Conservation (phyloP, 2,329 filamentous ascomycete species). For the Diaporthe sp. region DNA sequence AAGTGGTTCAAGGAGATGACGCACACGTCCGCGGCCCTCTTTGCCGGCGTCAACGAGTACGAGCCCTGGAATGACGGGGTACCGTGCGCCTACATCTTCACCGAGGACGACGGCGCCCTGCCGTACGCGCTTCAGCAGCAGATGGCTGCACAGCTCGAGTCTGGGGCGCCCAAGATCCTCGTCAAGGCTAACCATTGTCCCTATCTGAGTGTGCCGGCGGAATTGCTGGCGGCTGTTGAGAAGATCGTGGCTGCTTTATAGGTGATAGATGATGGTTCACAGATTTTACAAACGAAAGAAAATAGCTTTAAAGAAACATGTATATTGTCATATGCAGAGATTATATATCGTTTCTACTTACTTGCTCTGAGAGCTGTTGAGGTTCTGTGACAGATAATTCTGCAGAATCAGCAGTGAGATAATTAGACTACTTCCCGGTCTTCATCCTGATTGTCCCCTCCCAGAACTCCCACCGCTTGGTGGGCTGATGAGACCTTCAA, state of each 20-base stretch:
- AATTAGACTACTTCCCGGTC: not conserved
- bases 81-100: conserved; percentile 42
- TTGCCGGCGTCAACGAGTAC: conserved; percentile 37
- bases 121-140: conserved; percentile 42
- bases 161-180: conserved; percentile 26
- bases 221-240: conserved; percentile 39
- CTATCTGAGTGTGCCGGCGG: conserved; percentile 38
- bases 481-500: not conserved
- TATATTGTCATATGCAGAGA: not conserved
- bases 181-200: conserved; percentile 42
- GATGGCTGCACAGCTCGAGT: conserved; percentile 41
- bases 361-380: too few species aligned
- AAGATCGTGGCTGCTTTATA: conserved; percentile 27
- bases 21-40: conserved; percentile 40
- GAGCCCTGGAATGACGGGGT: conserved; percentile 42
- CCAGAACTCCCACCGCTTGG: not conserved
- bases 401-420: not conserved
- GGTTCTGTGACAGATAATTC: not conserved
- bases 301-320: not conserved
- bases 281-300: not conserved
- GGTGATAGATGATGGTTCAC: not conserved
- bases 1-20: conserved; percentile 41
- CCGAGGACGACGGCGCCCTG: conserved; percentile 40
- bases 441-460: not conserved
- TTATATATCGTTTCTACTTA: not conserved